phyloP scores from a whole-genome alignment of 1,284 basidiomycete species.

The Malassezia vespertilionis region DNA sequence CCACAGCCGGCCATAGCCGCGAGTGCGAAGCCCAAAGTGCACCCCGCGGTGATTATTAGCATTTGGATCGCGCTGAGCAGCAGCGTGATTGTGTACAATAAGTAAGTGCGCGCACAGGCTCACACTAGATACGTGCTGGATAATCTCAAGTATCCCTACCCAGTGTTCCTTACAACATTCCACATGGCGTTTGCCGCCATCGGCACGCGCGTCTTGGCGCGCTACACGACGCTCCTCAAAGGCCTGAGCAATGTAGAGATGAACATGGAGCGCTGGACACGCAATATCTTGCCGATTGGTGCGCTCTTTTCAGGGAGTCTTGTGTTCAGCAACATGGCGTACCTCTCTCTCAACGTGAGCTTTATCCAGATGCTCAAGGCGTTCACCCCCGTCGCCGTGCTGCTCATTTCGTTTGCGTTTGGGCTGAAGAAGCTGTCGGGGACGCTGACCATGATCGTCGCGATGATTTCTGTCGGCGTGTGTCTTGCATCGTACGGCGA shows the following conservation, averaged over 20 bases:
- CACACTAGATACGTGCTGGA: conserved; percentile 58
- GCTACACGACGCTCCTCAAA: conserved; percentile 79
- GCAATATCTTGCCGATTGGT: conserved; percentile 85
- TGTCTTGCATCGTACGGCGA: conserved; percentile 80
- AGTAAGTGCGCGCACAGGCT: conserved; percentile 18
- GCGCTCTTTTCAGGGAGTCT: conserved; percentile 81
- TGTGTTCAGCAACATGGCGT: conserved; percentile 86
- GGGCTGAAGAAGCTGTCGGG: conserved; percentile 77
- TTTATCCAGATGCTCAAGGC: conserved; percentile 99
- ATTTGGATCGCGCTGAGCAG: conserved; percentile 84
- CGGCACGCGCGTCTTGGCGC: conserved; percentile 75
- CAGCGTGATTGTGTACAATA: conserved; percentile 86
- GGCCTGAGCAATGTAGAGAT: conserved; percentile 70
- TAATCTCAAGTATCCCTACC: conserved; percentile 43
- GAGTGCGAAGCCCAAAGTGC: conserved; percentile 35
- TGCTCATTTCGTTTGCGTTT: conserved; percentile 83
- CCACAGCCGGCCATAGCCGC: conserved; percentile 14
- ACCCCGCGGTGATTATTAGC: conserved; percentile 61
- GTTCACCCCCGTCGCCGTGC: conserved; percentile 89
- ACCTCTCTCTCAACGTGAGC: conserved; percentile 76
- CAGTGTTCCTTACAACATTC: conserved; percentile 48
- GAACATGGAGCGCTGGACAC: conserved; percentile 52
- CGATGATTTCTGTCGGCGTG: conserved; percentile 81
- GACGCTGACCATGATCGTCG: conserved; percentile 69
- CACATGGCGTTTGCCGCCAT: conserved; percentile 58